phyloP scores from a whole-genome alignment of 352 stramenopile species.

The Phytopythium cucurbitacearum region DNA sequence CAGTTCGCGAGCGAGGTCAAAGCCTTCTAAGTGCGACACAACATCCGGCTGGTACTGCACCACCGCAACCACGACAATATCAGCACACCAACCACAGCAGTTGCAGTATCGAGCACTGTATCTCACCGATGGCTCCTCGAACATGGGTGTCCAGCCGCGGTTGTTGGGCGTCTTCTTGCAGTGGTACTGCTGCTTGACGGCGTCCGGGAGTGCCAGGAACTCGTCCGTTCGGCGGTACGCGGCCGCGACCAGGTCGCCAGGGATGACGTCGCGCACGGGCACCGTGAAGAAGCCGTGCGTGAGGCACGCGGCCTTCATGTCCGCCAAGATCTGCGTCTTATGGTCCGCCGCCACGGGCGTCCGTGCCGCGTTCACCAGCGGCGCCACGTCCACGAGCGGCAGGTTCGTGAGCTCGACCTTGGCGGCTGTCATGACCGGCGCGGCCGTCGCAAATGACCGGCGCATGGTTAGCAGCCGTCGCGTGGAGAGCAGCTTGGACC shows the following conservation, averaged over 20 bases:
- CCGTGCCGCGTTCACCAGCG: conserved; percentile 32
- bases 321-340: conserved; percentile 40
- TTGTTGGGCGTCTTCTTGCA: conserved; percentile 72
- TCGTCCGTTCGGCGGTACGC: conserved; percentile 65
- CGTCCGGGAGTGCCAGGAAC: conserved; percentile 56
- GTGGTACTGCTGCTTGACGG: conserved; percentile 71
- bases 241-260: conserved; percentile 36
- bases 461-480: conserved; percentile 1
- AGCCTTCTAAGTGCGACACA: conserved; percentile 71
- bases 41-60: conserved; percentile 72
- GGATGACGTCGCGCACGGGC: conserved; percentile 52
- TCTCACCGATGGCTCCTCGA: conserved; percentile 73
- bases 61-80: background rate
- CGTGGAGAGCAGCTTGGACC: background rate
- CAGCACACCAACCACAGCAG: background rate
- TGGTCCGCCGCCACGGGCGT: conserved; percentile 10
- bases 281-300: conserved; percentile 78
- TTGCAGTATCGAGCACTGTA: no score
- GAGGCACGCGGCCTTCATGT: conserved; percentile 56
- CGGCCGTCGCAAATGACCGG: conserved; percentile 5
- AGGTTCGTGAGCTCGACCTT: conserved; percentile 47
- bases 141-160: conserved; percentile 77
- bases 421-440: conserved; percentile 42
- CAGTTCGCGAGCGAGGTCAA: conserved; percentile 64
- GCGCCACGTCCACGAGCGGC: conserved; percentile 65